Conservation (phyloP, 1,139 yeast species). For the Wickerhamiella pararugosa region DNA sequence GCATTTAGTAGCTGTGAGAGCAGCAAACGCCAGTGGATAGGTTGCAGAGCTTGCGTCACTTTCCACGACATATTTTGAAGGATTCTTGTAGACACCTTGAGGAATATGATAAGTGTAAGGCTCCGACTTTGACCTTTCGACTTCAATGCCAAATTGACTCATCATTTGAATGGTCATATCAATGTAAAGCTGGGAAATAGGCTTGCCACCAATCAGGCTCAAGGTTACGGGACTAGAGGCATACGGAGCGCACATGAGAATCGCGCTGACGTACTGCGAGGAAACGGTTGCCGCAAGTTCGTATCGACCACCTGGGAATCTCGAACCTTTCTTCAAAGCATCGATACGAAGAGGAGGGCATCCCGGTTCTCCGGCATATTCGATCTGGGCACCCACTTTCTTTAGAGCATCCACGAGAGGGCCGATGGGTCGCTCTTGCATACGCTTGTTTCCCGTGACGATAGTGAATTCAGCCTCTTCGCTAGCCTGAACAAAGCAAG, state of each 20-base stretch:
- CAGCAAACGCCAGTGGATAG: conserved; percentile 94
- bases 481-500: conserved; percentile 50
- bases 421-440: conserved; percentile 97
- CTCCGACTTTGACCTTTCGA: conserved; percentile 55
- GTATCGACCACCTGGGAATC: conserved; percentile 78
- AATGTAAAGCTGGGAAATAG: conserved; percentile 86
- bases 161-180: conserved; percentile 97
- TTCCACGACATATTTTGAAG: conserved; percentile 74
- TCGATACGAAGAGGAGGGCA: conserved; percentile 67
- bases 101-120: conserved; percentile 84
- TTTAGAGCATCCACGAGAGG: conserved; percentile 87
- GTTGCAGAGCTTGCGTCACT: conserved; percentile 99
- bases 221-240: conserved; percentile 80
- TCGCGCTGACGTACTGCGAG: conserved; percentile 92
- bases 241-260: conserved; percentile 95
- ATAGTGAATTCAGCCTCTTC: conserved; percentile 35
- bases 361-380: conserved; percentile 60
- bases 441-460: conserved; percentile 87
- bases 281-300: conserved; percentile 93
- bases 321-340: conserved; percentile 36
- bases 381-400: conserved; percentile 60
- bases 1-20: conserved; percentile 87
- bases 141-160: conserved; percentile 75
- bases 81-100: conserved; percentile 62
- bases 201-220: conserved; percentile 87